Evolutionary conservation across 345 rosid species (phyloP), one percentile per base, ranked within the genome.

Genomic region (Aurinia saxatilis): DNA sequence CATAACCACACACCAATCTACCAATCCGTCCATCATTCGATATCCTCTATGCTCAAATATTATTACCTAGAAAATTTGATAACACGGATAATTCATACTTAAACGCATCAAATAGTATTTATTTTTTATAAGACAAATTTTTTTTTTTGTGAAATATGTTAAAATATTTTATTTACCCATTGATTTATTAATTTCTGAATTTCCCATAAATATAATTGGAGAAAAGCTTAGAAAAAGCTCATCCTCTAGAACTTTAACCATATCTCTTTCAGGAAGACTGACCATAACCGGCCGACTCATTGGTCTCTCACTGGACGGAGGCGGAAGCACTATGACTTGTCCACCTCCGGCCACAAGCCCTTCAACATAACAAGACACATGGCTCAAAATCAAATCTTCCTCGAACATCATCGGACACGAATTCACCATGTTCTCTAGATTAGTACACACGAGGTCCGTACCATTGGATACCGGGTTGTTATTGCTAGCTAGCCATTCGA

Each of bases 221-320:
- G 71, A 71, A 42, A 86, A 79, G 10, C 60, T 50, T 37, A 18
- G 62, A 37, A 86, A 53, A 18, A 84, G 77, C 27, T 78, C 83
- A 67, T 89, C 81, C 12, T 76, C 62, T 17, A 75, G 18, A 10
- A 86, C 60, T 39, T 27, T 82, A 10, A 25, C 72, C 61, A 68
- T 63, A 63, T 81, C 82, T 14, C 67, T 81, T 15, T 50, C 68
- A 16, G 86, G 77, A 6, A 89, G 72, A 15, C 79, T 84, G 12
- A 80, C 76, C 81, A 68, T 79, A 10, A 76, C 87, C 62, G 77
- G 71, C 55, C 86, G 79, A 60, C 86, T 75, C 77, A 56, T 47
- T 12, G 68, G 66, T 35, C 78, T 82, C 8, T 78, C 91, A 16
- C 64, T 25, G 0, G 60, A 42, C 6, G 64, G 59, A 8, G 84